Percentiles rank a stretch among this genome's conserved stretches.
These are phyloP conservation scores for Orychophragmus violaceus DNA, from an alignment of 345 rosid genomes.

Conservation along the genomic window DNA sequence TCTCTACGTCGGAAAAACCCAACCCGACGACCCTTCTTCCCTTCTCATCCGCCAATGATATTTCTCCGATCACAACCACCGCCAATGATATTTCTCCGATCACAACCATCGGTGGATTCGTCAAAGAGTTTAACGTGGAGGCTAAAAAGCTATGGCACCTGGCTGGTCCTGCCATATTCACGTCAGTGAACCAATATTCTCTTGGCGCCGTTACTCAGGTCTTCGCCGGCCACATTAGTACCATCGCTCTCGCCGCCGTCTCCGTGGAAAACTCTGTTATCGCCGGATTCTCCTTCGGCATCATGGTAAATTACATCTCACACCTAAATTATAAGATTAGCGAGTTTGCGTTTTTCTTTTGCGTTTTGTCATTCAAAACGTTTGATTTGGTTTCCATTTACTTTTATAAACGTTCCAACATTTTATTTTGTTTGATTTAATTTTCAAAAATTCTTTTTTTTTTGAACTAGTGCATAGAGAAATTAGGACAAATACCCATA, in stretches of 20 bases:
- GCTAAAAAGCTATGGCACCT: constrained; percentile 73
- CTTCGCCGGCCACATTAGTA: constrained; percentile 71
- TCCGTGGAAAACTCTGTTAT: constrained; percentile 85
- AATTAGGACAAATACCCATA: not conserved
- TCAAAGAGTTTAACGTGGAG: constrained; percentile 47
- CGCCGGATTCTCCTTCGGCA: constrained; percentile 88
- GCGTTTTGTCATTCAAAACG: not conserved
- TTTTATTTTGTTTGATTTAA: not conserved
- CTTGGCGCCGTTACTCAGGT: constrained; percentile 85
- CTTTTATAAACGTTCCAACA: not conserved
- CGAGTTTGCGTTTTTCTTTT: not conserved
- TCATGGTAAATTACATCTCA: constrained; percentile 44
- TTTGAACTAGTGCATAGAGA: not conserved
- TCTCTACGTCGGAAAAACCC: constrained; percentile 21
- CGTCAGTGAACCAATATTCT: constrained; percentile 74
- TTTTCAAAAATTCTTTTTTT: not conserved
- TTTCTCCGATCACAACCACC: constrained; percentile 29
- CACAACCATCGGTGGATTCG: constrained; percentile 39
- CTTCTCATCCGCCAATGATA: constrained; percentile 27
- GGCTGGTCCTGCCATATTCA: constrained; percentile 95
- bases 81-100: constrained; percentile 30
- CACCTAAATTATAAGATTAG: not conserved
- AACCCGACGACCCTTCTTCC: constrained; percentile 3
- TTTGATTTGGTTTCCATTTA: not conserved
- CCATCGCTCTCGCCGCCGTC: constrained; percentile 73